phyloP scores from a whole-genome alignment of 1,284 basidiomycete species.

The Somion occarium region DNA sequence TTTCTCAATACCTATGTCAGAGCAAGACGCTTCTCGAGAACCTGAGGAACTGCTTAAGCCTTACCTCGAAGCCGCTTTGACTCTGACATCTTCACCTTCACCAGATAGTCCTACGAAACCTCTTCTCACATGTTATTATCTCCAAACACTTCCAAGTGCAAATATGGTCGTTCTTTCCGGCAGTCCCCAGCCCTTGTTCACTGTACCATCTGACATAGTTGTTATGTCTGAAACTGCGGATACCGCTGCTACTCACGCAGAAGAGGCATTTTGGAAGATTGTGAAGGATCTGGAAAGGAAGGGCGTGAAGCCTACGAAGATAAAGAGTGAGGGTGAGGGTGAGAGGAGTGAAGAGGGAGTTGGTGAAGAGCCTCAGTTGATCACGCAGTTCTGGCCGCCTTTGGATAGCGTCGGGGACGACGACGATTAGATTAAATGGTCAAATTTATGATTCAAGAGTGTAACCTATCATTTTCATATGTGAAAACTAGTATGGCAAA shows the following conservation, averaged over 20 bases:
- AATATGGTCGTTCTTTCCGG: constrained; percentile 8
- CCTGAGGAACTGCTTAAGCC: constrained; percentile 52
- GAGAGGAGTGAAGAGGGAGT: constrained; percentile 9
- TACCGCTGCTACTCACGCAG: constrained; percentile 50
- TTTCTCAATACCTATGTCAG: constrained; percentile 44
- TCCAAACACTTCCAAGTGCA: constrained; percentile 31
- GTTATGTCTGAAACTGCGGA: constrained; percentile 55
- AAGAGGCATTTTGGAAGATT: constrained; percentile 57
- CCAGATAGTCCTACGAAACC: constrained; percentile 21
- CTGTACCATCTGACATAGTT: constrained; percentile 34
- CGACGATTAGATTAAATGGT: background rate
- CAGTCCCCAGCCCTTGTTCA: constrained; percentile 26
- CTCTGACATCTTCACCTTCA: constrained; percentile 25
- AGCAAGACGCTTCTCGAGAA: constrained; percentile 16
- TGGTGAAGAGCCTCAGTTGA: background rate
- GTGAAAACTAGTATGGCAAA: too few species aligned
- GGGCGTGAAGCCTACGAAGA: constrained; percentile 11
- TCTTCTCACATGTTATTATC: constrained; percentile 54
- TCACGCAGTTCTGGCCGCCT: constrained; percentile 29
- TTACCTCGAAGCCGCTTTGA: constrained; percentile 51
- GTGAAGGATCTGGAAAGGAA: constrained; percentile 20
- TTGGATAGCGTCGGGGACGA: background rate
- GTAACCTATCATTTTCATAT: too few species aligned
- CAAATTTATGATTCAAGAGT: background rate
- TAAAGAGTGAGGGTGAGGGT: constrained; percentile 8